These are phyloP conservation scores for Pseudocercospora eumusae DNA, from an alignment of 2,329 filamentous ascomycete species.

Conservation along the genomic window DNA sequence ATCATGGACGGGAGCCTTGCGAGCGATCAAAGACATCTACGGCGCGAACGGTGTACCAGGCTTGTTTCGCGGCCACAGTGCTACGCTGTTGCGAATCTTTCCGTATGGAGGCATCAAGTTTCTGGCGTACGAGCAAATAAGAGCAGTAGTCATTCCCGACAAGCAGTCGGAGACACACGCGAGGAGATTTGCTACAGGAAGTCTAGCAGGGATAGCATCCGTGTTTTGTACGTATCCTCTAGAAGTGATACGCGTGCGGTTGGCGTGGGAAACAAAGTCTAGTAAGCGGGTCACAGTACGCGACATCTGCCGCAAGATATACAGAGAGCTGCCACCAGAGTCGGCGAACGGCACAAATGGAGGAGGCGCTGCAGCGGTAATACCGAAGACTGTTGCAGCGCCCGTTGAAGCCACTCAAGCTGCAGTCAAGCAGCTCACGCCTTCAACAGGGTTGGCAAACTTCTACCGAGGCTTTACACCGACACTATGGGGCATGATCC, in stretches of 20 bases:
- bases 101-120: conserved; percentile 98
- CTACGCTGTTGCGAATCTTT: conserved; percentile 90
- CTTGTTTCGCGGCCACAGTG: conserved; percentile 90
- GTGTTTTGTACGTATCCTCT: conserved; percentile 97
- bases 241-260: conserved; percentile 85
- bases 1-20: conserved; percentile 80
- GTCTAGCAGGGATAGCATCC: conserved; percentile 78
- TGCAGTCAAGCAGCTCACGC: conserved; percentile 56
- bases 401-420: conserved; percentile 47
- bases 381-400: conserved; percentile 40
- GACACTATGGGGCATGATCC: conserved; percentile 90
- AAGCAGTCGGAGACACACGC: conserved; percentile 76
- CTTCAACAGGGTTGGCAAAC: conserved; percentile 73
- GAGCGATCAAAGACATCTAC: conserved; percentile 83
- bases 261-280: conserved; percentile 89
- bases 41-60: conserved; percentile 70
- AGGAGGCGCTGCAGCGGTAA: neutral
- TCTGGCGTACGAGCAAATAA: conserved; percentile 94
- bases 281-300: conserved; percentile 68
- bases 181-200: conserved; percentile 72
- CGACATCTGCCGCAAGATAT: conserved; percentile 84
- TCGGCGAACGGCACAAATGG: conserved; percentile 24
- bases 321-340: conserved; percentile 65
- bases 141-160: conserved; percentile 70
- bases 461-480: conserved; percentile 95